Percentiles rank a stretch among this genome's conserved stretches.
These are phyloP conservation scores for Saturnispora zaruensis DNA, from an alignment of 805 yeast species.

Conservation along the genomic window DNA sequence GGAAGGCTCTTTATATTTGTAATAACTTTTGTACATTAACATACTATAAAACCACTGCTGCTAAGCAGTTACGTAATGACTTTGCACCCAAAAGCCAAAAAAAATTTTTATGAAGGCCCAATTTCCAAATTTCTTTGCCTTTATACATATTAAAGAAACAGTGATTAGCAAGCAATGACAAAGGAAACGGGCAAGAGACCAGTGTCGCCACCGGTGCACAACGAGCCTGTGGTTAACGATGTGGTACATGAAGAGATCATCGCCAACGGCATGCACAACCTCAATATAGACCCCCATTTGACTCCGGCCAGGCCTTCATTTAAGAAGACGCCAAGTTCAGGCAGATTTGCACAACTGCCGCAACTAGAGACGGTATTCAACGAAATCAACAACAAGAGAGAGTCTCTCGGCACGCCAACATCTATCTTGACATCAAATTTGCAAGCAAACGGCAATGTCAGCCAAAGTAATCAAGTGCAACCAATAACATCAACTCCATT, in stretches of 20 bases:
- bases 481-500: slow-evolving; percentile 6
- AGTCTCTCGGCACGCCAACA: not conserved
- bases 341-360: slow-evolving; percentile 12
- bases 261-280: not conserved
- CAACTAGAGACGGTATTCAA: slow-evolving; percentile 10
- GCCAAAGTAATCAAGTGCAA: not conserved
- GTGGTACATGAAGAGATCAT: not conserved
- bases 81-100: not conserved
- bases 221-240: not conserved
- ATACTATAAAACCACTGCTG: not conserved
- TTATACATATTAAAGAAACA: not conserved
- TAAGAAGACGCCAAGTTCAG: slow-evolving; percentile 8
- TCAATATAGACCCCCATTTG: not conserved
- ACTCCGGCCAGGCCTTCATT: slow-evolving; percentile 9
- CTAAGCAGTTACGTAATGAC: not conserved
- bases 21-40: not conserved
- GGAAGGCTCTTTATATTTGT: slow-evolving; percentile 1
- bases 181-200: not conserved
- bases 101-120: not conserved
- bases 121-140: not conserved
- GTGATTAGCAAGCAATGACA: not conserved
- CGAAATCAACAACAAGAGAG: not conserved
- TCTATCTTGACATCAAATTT: slow-evolving; percentile 8
- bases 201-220: not conserved
- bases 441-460: slow-evolving; percentile 13